phyloP scores from a whole-genome alignment of 2,329 filamentous ascomycete genomes.

The Pseudocercospora eumusae region DNA sequence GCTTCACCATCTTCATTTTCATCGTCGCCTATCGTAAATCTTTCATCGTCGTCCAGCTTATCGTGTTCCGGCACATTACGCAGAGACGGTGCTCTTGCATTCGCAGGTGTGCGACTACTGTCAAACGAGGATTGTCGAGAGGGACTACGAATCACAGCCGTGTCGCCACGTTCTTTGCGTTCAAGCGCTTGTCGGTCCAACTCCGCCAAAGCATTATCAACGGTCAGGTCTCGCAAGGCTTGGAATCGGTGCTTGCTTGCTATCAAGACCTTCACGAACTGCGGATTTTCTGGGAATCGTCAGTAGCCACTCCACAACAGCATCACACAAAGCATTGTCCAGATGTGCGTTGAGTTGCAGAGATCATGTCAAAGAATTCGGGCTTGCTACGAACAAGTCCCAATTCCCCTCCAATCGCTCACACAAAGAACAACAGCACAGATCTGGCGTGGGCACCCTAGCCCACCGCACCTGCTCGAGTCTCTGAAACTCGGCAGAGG shows the following conservation, averaged over 20 bases:
- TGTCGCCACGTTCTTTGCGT: slow-evolving; percentile 55
- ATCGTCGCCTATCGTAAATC: slow-evolving; percentile 88
- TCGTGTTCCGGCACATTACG: slow-evolving; percentile 76
- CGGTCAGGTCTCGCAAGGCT: slow-evolving; percentile 79
- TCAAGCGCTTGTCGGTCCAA: slow-evolving; percentile 76
- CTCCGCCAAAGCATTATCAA: slow-evolving; percentile 89
- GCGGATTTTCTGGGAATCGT: slow-evolving; percentile 66
- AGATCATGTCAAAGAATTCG: slow-evolving; percentile 6
- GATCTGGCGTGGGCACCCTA: not conserved
- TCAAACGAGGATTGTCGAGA: slow-evolving; percentile 64
- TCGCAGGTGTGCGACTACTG: slow-evolving; percentile 65
- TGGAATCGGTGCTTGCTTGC: slow-evolving; percentile 82
- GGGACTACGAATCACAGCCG: slow-evolving; percentile 38
- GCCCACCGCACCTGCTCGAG: not conserved
- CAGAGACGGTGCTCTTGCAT: slow-evolving; percentile 58
- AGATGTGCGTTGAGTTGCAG: not conserved
- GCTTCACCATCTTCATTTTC: slow-evolving; percentile 60
- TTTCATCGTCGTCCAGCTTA: slow-evolving; percentile 43
- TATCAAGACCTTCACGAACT: slow-evolving; percentile 76
- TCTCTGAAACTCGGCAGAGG: not conserved
- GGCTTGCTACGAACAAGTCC: not conserved
- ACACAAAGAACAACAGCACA: not conserved
- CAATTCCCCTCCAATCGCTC: not conserved
- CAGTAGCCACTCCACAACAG: slow-evolving; percentile 7
- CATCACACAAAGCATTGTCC: not conserved